These are phyloP conservation scores for Violaceomyces palustris DNA, from an alignment of 1,284 basidiomycete genomes.

Conservation along the genomic window DNA sequence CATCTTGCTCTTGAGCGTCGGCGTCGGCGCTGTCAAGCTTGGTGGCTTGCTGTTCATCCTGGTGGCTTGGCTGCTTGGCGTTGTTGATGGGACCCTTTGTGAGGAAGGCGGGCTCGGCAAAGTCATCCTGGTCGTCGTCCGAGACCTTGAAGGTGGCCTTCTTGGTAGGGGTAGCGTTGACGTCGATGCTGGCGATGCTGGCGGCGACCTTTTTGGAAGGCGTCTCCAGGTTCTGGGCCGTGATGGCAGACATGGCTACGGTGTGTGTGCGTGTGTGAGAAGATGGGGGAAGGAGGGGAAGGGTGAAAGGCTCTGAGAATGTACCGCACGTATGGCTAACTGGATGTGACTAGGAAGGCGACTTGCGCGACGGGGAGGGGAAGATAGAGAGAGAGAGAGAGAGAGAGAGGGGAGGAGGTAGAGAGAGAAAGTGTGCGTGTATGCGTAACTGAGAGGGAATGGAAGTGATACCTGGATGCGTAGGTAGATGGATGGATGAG, in stretches of 20 bases:
- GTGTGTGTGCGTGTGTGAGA: not conserved
- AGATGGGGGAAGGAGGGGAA: too few species aligned
- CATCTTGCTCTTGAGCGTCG: slow-evolving; percentile 8
- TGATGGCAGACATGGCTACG: slow-evolving; percentile 27
- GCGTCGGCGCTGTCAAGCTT: slow-evolving; percentile 2
- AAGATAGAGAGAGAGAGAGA: slow-evolving; percentile 1
- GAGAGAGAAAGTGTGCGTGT: slow-evolving; percentile 1
- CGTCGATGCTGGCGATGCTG: slow-evolving; percentile 44
- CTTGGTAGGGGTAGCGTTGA: slow-evolving; percentile 48
- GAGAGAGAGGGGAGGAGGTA: not conserved
- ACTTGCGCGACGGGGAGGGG: too few species aligned
- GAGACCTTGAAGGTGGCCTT: slow-evolving; percentile 16
- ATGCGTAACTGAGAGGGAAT: not conserved
- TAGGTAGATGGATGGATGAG: too few species aligned
- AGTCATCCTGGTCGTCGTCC: slow-evolving; percentile 14
- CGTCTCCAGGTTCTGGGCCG: slow-evolving; percentile 37
- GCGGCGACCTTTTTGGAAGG: slow-evolving; percentile 52
- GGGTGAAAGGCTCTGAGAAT: too few species aligned
- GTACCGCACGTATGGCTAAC: too few species aligned
- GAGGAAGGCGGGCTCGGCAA: slow-evolving; percentile 34
- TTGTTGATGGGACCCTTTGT: slow-evolving; percentile 29
- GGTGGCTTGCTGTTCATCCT: slow-evolving; percentile 11
- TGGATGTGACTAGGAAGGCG: too few species aligned
- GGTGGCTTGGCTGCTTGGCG: slow-evolving; percentile 2
- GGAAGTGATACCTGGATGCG: not conserved